A percentile compares a stretch with the other conserved stretches of the same genome.
Conservation (phyloP, 352 stramenopile genomes). For the Globisporangium abappressorium region DNA sequence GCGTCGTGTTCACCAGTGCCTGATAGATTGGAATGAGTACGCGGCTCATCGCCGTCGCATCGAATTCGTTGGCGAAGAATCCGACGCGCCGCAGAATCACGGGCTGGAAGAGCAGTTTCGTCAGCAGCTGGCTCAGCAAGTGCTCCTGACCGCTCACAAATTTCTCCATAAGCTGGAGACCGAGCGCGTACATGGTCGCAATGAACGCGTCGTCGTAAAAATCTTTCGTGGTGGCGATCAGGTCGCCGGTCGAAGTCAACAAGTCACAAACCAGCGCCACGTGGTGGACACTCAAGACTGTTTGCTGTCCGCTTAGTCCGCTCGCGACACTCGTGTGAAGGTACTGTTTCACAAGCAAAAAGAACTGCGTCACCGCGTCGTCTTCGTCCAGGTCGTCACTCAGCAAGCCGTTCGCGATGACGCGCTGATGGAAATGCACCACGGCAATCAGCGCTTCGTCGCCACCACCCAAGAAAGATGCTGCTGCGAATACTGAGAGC, state of each 20-base stretch:
- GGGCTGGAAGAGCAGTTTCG: slow-evolving; percentile 44
- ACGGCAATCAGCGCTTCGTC: slow-evolving; percentile 31
- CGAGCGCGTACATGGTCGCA: slow-evolving; percentile 35
- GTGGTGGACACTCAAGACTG: neutral
- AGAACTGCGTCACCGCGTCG: slow-evolving; percentile 26
- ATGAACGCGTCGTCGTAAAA: slow-evolving; percentile 32
- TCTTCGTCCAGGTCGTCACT: slow-evolving; percentile 55
- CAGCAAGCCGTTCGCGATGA: slow-evolving; percentile 31
- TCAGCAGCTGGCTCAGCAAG: slow-evolving; percentile 45
- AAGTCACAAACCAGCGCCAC: slow-evolving; percentile 16
- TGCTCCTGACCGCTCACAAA: slow-evolving; percentile 48
- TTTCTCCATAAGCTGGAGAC: slow-evolving; percentile 35
- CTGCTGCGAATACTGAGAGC: neutral
- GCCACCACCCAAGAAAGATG: neutral
- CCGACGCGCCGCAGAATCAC: slow-evolving; percentile 33
- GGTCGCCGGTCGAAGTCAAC: slow-evolving; percentile 15
- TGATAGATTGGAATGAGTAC: slow-evolving; percentile 68
- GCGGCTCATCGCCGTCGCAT: slow-evolving; percentile 43
- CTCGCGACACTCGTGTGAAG: neutral
- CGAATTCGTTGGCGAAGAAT: slow-evolving; percentile 40
- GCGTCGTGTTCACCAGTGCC: slow-evolving; percentile 52
- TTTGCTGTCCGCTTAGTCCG: too few species aligned
- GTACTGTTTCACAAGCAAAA: slow-evolving; percentile 18
- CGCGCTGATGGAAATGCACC: slow-evolving; percentile 28
- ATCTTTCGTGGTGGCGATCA: slow-evolving; percentile 16